These are phyloP conservation scores for Colletotrichum sp. DNA, from an alignment of 2,329 filamentous ascomycete genomes.

Conservation along the genomic window DNA sequence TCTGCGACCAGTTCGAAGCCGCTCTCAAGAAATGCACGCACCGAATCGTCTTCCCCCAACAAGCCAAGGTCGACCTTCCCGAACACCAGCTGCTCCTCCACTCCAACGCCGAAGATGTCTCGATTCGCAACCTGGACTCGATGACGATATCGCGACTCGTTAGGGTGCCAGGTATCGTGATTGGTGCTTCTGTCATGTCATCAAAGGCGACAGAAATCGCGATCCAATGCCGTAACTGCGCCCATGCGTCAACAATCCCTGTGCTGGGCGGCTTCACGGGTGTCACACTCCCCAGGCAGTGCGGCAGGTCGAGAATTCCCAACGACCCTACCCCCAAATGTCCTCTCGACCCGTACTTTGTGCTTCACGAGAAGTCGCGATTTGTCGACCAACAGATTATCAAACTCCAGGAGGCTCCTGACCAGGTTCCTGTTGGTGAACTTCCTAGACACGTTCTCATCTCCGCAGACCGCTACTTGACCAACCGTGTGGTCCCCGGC, in stretches of 20 bases:
- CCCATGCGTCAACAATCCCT: constrained; percentile 71
- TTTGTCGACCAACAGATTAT: constrained; percentile 99
- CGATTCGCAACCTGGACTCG: constrained; percentile 92
- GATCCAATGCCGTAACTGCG: constrained; percentile 88
- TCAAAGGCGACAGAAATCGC: constrained; percentile 90
- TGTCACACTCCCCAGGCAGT: constrained; percentile 82
- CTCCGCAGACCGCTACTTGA: constrained; percentile 94
- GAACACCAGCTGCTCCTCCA: constrained; percentile 95
- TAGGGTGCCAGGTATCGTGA: constrained; percentile 95
- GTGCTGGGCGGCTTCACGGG: constrained; percentile 88
- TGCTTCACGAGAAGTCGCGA: constrained; percentile 89
- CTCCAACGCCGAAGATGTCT: constrained; percentile 87
- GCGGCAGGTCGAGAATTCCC: constrained; percentile 65
- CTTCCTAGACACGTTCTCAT: constrained; percentile 93
- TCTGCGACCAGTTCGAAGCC: constrained; percentile 76
- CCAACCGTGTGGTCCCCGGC: constrained; percentile 93
- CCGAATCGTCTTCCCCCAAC: constrained; percentile 86
- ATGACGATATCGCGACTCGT: constrained; percentile 94
- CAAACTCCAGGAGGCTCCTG: constrained; percentile 96
- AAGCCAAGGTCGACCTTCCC: constrained; percentile 71
- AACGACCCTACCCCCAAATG: constrained; percentile 78
- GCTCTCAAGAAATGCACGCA: constrained; percentile 92
- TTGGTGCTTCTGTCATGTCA: constrained; percentile 94
- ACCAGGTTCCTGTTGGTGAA: constrained; percentile 97
- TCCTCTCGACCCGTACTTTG: constrained; percentile 93